Conservation (phyloP, 106 monocot species). For the Dioscorea alata region DNA sequence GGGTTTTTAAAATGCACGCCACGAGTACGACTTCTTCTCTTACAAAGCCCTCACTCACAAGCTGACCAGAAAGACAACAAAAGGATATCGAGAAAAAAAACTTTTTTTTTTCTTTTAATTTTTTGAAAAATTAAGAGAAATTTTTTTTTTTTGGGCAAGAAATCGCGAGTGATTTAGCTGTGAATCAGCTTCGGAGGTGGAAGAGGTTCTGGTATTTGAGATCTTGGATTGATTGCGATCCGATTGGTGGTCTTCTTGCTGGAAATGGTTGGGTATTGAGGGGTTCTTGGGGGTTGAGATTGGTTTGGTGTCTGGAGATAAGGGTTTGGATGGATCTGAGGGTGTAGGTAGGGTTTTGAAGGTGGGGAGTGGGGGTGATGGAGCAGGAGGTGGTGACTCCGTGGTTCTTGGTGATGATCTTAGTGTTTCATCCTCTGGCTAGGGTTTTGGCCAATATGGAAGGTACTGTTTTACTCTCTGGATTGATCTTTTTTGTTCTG, state of each 20-base stretch:
- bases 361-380: neutral
- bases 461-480: conserved; percentile 14
- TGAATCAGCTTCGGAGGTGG: conserved; percentile 12
- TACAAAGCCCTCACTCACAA: neutral
- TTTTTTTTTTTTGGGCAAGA: no score
- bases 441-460: conserved; percentile 31
- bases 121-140: no score
- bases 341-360: neutral
- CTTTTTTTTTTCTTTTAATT: no score
- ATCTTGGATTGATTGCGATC: conserved; percentile 9
- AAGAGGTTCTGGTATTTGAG: neutral
- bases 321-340: neutral
- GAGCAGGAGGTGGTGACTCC: conserved; percentile 8
- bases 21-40: no score
- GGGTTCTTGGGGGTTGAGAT: neutral
- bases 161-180: no score
- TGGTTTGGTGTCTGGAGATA: neutral
- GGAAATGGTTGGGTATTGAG: conserved; percentile 13
- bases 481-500: neutral
- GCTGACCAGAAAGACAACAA: conserved; percentile 10
- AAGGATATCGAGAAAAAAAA: conserved; percentile 2
- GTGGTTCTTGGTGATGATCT: conserved; percentile 18
- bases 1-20: no score
- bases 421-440: conserved; percentile 12
- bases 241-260: conserved; percentile 7